Evolutionary conservation across 2,329 filamentous ascomycete genomes (phyloP).

Genomic region (Eutypa lata): DNA sequence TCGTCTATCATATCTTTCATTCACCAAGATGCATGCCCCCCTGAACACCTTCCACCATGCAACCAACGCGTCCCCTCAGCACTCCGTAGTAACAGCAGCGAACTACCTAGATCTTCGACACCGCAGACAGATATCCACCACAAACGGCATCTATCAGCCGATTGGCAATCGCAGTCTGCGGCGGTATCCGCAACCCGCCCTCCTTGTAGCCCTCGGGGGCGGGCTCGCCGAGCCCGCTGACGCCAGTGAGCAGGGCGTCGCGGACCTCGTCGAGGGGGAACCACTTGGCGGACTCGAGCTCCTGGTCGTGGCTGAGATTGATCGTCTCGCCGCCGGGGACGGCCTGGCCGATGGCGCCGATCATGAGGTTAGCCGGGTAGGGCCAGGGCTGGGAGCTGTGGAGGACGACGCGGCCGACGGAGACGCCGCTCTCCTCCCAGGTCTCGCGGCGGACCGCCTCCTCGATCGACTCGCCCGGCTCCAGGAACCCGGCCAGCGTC

Average conservation of each 20-base stretch:
- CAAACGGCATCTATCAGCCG: constrained; percentile 79
- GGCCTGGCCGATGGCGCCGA: constrained; percentile 84
- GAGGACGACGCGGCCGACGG: constrained; percentile 72
- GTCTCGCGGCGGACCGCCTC: constrained; percentile 81
- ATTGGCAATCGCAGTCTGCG: constrained; percentile 87
- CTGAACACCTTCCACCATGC: no score
- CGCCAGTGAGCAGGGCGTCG: constrained; percentile 67
- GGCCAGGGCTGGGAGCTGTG: constrained; percentile 88
- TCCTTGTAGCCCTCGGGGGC: constrained; percentile 68
- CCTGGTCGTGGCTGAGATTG: constrained; percentile 80
- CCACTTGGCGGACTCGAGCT: constrained; percentile 89
- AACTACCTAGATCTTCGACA: constrained; percentile 54
- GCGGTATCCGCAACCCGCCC: constrained; percentile 76
- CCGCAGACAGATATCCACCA: constrained; percentile 64
- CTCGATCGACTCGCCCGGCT: constrained; percentile 81
- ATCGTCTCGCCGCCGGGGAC: constrained; percentile 75
- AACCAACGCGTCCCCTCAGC: no score
- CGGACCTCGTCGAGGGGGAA: constrained; percentile 77
- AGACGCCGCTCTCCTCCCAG: constrained; percentile 81
- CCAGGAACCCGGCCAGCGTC: constrained; percentile 82
- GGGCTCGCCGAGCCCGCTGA: constrained; percentile 63
- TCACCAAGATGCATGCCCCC: no score
- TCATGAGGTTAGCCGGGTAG: constrained; percentile 81
- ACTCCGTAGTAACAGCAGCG: no score
- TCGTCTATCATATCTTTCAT: no score